Base-by-base conservation (phyloP, 352 stramenopile species). In the Phytopythium boreale region DNA sequence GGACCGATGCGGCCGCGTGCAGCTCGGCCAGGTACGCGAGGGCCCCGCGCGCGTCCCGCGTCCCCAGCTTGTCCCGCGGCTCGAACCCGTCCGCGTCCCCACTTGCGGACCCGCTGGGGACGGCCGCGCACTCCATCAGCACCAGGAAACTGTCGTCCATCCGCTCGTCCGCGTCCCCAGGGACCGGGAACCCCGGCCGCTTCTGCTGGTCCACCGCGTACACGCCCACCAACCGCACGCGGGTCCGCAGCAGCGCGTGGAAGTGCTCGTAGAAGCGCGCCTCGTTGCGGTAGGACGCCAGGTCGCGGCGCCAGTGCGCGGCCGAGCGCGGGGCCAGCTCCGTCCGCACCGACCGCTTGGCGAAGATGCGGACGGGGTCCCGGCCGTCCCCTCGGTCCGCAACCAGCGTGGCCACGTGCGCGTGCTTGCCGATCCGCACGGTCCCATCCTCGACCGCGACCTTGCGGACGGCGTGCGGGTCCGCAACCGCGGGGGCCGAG, bases 201-300 rank as follows among this genome's bases (percentile, higher is more conserved):
- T 2, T n/a, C 44, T 69, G 70, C 55, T 83, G 75, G 67, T 82
- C 66, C 19, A 91, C 80, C 36, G 71, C 71, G 37, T 88, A 56
- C 0, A 79, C 80, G 36, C 60, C 60, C 59, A 91, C 72, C n/a
- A 92, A 56, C 41, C 55, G 47, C 26, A 92, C 80, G 39, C 62
- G 56, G 5, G 53, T 60, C 12, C 61, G 39, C 24, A 69, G 39
- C 17, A 92, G 59, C 14, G 60, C 61, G 53, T 83, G 74, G 29
- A 80, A 74, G 34, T 69, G 69, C n/a, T 68, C 67, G 64, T 91
- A 91, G 63, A 91, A 88, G 9, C 66, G 75, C 10, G 71, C 70
- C 56, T 92, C 82, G 5, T 69, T 82, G 27, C 68, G 75, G 63
- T 92, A 92, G 4, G 82, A 92, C 20, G 63, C 65, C 27, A 92